Evolutionary conservation across 495 filamentous ascomycete genomes (phyloP).

Genomic region (Thozetella sp.): DNA sequence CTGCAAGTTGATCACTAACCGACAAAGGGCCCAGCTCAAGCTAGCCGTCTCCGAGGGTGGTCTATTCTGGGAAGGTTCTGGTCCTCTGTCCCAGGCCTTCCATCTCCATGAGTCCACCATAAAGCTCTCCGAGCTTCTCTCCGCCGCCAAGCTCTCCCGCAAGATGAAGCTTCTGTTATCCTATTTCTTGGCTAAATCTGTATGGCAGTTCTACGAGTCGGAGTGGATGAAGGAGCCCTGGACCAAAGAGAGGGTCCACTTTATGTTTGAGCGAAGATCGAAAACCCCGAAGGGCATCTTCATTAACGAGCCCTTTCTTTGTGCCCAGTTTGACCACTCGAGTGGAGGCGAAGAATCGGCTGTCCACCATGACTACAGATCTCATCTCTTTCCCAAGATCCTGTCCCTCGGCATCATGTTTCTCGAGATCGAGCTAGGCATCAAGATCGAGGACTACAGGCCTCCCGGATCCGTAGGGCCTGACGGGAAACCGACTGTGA

Average conservation of each 20-base stretch:
- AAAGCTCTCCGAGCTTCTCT: neutral
- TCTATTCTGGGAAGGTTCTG: neutral
- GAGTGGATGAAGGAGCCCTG: conserved; percentile 19
- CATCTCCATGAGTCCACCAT: neutral
- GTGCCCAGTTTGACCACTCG: conserved; percentile 1
- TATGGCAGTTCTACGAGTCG: conserved; percentile 26
- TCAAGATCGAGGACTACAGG: conserved; percentile 12
- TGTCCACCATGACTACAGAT: neutral
- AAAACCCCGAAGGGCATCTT: conserved; percentile 13
- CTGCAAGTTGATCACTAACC: neutral
- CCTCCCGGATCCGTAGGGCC: neutral
- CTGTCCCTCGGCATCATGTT: conserved; percentile 23
- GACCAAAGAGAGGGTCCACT: conserved; percentile 21
- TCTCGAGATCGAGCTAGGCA: conserved; percentile 22
- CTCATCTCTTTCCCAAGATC: conserved; percentile 20
- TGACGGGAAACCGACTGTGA: conserved; percentile 14
- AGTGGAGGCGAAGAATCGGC: neutral
- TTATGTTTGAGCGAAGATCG: conserved; percentile 18
- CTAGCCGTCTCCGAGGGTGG: neutral
- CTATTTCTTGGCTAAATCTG: conserved; percentile 17
- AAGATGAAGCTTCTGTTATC: conserved; percentile 14
- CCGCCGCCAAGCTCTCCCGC: neutral
- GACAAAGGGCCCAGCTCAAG: neutral
- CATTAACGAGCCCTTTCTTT: conserved; percentile 22
- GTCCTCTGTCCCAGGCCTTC: neutral